These are phyloP conservation scores for Baorangia bicolor DNA, from an alignment of 768 basidiomycete genomes.

Conservation along the genomic window DNA sequence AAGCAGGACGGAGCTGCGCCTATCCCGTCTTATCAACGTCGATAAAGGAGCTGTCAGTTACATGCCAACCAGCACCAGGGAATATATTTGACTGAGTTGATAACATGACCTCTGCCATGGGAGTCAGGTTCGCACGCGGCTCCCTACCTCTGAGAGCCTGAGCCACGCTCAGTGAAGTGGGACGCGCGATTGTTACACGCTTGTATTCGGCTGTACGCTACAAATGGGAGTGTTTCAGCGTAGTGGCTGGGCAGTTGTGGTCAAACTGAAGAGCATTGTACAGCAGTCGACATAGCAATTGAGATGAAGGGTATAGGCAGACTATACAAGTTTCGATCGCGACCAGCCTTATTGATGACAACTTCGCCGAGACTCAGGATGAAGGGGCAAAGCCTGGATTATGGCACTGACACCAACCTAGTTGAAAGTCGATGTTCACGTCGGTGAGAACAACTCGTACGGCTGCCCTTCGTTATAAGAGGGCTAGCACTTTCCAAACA, in stretches of 20 bases:
- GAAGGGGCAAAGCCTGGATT: no score
- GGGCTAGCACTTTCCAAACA: no score
- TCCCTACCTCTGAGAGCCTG: neutral
- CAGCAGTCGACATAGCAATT: no score
- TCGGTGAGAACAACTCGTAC: no score
- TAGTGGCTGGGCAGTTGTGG: neutral
- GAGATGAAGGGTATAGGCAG: no score
- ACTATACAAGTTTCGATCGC: no score
- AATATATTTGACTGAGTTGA: conserved; percentile 2
- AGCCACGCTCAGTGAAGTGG: neutral
- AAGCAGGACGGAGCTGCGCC: neutral
- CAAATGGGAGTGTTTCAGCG: neutral
- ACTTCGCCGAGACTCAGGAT: no score
- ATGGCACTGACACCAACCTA: no score
- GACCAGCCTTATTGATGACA: no score
- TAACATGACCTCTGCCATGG: conserved; percentile 13
- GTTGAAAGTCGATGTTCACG: no score
- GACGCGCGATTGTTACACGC: neutral
- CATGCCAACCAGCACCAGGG: neutral
- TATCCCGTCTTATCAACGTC: conserved; percentile 11
- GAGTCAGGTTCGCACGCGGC: conserved; percentile 1
- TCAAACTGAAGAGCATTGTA: no score
- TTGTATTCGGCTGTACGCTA: neutral
- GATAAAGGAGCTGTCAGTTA: neutral
- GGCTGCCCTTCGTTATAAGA: no score